Conservation (phyloP, 176 grass and related monocot species). For the Elaeis guineensis region DNA sequence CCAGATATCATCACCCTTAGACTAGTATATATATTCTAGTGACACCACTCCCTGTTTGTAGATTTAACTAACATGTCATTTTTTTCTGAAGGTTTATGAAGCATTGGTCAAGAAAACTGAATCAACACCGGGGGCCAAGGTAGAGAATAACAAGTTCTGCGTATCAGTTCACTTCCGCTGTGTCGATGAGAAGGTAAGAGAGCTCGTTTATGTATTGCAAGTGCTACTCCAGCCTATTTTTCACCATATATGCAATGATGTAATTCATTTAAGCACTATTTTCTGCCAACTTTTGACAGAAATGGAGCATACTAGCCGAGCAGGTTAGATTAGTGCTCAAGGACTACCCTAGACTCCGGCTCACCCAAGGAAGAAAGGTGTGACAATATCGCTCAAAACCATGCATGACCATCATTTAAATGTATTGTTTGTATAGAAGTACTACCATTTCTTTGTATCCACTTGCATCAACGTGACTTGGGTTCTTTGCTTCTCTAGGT, state of each 20-base stretch:
- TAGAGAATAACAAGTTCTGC: constrained; percentile 81
- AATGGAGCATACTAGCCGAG: constrained; percentile 39
- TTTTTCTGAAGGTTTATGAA: constrained; percentile 18
- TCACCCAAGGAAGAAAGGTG: constrained; percentile 64
- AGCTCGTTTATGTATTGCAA: neutral
- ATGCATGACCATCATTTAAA: too few species aligned
- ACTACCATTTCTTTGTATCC: neutral
- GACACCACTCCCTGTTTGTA: too few species aligned
- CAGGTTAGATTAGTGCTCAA: constrained; percentile 39
- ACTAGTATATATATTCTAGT: too few species aligned
- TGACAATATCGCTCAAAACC: neutral
- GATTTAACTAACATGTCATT: too few species aligned
- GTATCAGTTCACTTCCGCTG: constrained; percentile 64
- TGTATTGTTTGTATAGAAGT: too few species aligned
- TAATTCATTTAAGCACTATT: too few species aligned
- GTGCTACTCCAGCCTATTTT: too few species aligned
- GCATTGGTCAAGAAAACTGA: constrained; percentile 29
- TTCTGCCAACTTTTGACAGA: constrained; percentile 13
- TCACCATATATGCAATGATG: too few species aligned
- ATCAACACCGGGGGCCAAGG: constrained; percentile 42
- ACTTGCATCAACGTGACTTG: neutral
- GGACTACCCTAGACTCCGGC: constrained; percentile 39
- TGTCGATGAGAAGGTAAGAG: constrained; percentile 49
- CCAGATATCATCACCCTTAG: too few species aligned
- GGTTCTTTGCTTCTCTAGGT: constrained; percentile 14